Evolutionary conservation across 768 basidiomycete species (phyloP), one percentile per base, ranked within the genome.

Genomic region (Suillus decipiens): DNA sequence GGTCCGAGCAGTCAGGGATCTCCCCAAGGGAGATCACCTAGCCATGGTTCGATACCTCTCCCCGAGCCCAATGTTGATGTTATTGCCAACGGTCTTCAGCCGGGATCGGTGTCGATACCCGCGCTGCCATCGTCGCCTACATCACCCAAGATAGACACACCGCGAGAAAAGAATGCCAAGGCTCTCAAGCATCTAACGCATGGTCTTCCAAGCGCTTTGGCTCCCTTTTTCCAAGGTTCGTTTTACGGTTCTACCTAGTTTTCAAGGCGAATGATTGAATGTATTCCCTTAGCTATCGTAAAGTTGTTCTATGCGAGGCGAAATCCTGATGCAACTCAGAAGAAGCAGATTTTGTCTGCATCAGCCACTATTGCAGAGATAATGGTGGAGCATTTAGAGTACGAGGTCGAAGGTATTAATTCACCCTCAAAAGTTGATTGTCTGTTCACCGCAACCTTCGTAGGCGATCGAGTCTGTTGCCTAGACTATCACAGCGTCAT

Each of bases 141-240:
- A 15, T 65, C 75, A 34, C 70, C 75, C 37, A 82, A 81, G 63
- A 75, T 77, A 37, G 81, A 81, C 55, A 77, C 77, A 12, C 76
- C 84, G 11, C 78, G 78, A 51, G 84, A 89, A 60, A 81, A 82
- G 65, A 95, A 95, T 72, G 87, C 87, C 12, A 84, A 84, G 71
- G 88, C 89, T 4, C 78, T 95, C 42, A 91, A 89, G 71, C 92
- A 95, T 68, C 77, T 96, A 47, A 87, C 90, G 1, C 87, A 88
- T 64, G 89, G 91, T 33, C 80, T 95, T 57, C 92, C 93, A 0
- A 85, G 82, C 41, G 82, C 87, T 2, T 76, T 95, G 62, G 84
- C 87, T 2, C 91, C 94, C 1, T 90, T 97, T 75, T 93, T 95
- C 76, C 93, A 93, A 83, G 86, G 95, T 93, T 75, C 63, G 79